phyloP scores from a whole-genome alignment of 2,329 filamentous ascomycete species.

The Trichophyton rubrum region DNA sequence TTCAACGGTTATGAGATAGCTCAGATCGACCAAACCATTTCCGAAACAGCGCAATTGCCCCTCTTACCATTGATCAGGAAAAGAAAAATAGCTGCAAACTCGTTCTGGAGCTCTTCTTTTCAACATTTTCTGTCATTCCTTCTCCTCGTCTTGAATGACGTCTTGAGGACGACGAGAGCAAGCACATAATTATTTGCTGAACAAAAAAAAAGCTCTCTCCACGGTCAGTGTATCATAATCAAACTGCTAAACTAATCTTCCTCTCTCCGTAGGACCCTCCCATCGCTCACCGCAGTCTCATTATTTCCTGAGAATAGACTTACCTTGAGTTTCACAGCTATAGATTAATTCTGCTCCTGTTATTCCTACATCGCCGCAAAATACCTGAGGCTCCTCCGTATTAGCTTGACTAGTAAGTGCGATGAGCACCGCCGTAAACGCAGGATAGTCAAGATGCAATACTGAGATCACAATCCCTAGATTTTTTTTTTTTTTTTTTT shows the following conservation, averaged over 20 bases:
- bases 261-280: not conserved
- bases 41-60: not conserved
- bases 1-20: not conserved
- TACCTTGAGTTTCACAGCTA: not conserved
- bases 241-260: not conserved
- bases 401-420: not conserved
- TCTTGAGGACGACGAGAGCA: not conserved
- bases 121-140: not conserved
- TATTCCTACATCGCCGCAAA: not conserved
- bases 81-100: not conserved
- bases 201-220: not conserved
- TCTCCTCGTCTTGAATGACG: not conserved
- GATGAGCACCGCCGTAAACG: not conserved
- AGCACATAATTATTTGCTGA: not conserved
- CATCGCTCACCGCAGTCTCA: not conserved
- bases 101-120: not conserved
- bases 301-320: not conserved
- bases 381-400: not conserved
- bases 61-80: not conserved
- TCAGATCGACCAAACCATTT: not conserved
- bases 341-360: not conserved
- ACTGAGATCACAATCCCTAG: not conserved
- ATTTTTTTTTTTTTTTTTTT: too few relatives aligned
- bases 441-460: not conserved
- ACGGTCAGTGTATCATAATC: slow-evolving; percentile 4